A percentile compares a stretch with the other conserved stretches of the same genome.
Conservation (phyloP, 2,329 filamentous ascomycete species). For the Aspergillus jensenii region DNA sequence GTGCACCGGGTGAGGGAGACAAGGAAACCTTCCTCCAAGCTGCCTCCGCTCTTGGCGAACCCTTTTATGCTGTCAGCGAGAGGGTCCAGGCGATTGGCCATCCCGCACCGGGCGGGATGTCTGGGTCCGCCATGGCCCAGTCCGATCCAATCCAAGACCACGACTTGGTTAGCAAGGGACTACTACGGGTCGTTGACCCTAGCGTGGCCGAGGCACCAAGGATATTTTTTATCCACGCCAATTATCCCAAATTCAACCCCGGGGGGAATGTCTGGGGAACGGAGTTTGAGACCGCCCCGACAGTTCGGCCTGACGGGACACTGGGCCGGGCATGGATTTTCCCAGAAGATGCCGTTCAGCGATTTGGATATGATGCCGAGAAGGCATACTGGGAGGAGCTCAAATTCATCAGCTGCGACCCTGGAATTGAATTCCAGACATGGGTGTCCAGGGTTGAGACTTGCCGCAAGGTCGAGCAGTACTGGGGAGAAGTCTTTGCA, state of each 20-base stretch:
- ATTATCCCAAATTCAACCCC: constrained; percentile 45
- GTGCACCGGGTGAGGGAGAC: constrained; percentile 39
- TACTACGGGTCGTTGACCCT: constrained; percentile 35
- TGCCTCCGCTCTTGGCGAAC: constrained; percentile 31
- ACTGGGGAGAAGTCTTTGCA: constrained; percentile 37
- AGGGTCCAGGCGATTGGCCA: constrained; percentile 37
- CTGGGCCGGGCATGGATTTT: constrained; percentile 39
- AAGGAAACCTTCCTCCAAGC: constrained; percentile 42
- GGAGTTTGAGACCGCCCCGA: constrained; percentile 39
- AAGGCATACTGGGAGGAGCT: constrained; percentile 43
- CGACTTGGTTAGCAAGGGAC: constrained; percentile 30
- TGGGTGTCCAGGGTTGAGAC: constrained; percentile 34
- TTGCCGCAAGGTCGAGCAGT: constrained; percentile 32
- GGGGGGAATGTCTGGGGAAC: constrained; percentile 39
- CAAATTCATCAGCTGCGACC: constrained; percentile 40
- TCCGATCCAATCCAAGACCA: constrained; percentile 41
- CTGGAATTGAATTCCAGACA: constrained; percentile 33
- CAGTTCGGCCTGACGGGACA: constrained; percentile 34
- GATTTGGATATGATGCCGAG: constrained; percentile 43
- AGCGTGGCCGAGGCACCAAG: constrained; percentile 31
- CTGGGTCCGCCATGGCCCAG: constrained; percentile 40
- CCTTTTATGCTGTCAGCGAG: constrained; percentile 39
- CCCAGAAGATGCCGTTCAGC: constrained; percentile 31
- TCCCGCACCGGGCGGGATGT: constrained; percentile 24
- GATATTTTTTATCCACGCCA: constrained; percentile 42